These are phyloP conservation scores for Scleroderma bovista DNA, from an alignment of 768 basidiomycete species.

Conservation along the genomic window DNA sequence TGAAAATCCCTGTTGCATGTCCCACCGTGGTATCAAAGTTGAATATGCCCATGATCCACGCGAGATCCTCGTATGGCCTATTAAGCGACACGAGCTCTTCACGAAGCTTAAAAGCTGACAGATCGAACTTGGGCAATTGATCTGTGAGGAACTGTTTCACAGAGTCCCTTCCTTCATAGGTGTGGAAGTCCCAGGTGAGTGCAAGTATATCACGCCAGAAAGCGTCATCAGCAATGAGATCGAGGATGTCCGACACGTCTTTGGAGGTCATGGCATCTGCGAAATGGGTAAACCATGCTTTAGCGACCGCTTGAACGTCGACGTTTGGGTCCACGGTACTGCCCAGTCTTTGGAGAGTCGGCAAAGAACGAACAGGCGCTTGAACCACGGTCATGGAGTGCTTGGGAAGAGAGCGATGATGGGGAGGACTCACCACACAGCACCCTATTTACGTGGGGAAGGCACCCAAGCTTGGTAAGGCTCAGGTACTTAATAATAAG, in stretches of 20 bases:
- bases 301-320: slow-evolving; percentile 17
- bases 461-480: too few species aligned
- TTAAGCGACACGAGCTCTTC: slow-evolving; percentile 32
- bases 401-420: too few species aligned
- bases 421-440: too few species aligned
- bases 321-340: slow-evolving; percentile 12
- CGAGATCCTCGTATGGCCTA: slow-evolving; percentile 46
- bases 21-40: slow-evolving; percentile 48
- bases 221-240: slow-evolving; percentile 25
- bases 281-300: slow-evolving; percentile 20
- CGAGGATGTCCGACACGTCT: slow-evolving; percentile 12
- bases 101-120: too few species aligned
- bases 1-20: slow-evolving; percentile 45
- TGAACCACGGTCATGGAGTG: too few species aligned
- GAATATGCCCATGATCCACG: slow-evolving; percentile 53
- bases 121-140: too few species aligned
- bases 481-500: too few species aligned
- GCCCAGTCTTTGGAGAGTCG: too few species aligned
- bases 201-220: slow-evolving; percentile 51
- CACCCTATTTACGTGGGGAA: too few species aligned
- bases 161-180: slow-evolving; percentile 35
- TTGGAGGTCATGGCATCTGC: slow-evolving; percentile 17
- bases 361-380: too few species aligned
- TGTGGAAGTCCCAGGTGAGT: slow-evolving; percentile 52
- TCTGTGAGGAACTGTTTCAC: too few species aligned